Conservation (phyloP, 495 filamentous ascomycete species). For the Penicillium ochrochloron region DNA sequence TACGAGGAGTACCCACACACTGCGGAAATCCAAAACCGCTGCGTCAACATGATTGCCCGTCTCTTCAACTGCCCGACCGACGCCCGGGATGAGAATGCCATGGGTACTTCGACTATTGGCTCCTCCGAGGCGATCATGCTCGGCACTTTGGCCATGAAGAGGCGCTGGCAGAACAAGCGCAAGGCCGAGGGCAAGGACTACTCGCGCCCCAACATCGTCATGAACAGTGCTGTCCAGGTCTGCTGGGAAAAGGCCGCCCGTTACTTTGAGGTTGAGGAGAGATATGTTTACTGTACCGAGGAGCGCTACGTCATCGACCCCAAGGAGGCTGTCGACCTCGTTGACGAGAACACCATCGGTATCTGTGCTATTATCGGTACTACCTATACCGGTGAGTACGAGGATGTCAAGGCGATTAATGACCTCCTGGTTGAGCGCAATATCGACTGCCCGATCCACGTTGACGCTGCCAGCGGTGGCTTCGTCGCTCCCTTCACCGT, state of each 20-base stretch:
- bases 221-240: constrained; percentile 91
- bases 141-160: constrained; percentile 90
- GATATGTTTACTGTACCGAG: constrained; percentile 81
- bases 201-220: constrained; percentile 83
- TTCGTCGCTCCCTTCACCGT: constrained; percentile 88
- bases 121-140: constrained; percentile 92
- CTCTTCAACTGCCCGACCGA: constrained; percentile 74
- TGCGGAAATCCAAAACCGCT: constrained; percentile 90
- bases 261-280: constrained; percentile 93
- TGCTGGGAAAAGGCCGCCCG: constrained; percentile 97
- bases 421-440: constrained; percentile 72
- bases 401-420: constrained; percentile 88
- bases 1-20: constrained; percentile 91
- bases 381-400: constrained; percentile 95
- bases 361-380: constrained; percentile 89
- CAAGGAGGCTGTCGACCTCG: constrained; percentile 74
- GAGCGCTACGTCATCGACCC: constrained; percentile 88
- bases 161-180: constrained; percentile 86
- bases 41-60: constrained; percentile 90
- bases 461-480: constrained; percentile 87
- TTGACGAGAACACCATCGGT: constrained; percentile 95
- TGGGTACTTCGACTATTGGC: constrained; percentile 86
- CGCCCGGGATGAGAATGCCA: constrained; percentile 55
- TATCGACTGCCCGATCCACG: constrained; percentile 83
- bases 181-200: constrained; percentile 74